Base-by-base conservation (phyloP, 768 basidiomycete genomes). In the Leccinellum rugosiceps region DNA sequence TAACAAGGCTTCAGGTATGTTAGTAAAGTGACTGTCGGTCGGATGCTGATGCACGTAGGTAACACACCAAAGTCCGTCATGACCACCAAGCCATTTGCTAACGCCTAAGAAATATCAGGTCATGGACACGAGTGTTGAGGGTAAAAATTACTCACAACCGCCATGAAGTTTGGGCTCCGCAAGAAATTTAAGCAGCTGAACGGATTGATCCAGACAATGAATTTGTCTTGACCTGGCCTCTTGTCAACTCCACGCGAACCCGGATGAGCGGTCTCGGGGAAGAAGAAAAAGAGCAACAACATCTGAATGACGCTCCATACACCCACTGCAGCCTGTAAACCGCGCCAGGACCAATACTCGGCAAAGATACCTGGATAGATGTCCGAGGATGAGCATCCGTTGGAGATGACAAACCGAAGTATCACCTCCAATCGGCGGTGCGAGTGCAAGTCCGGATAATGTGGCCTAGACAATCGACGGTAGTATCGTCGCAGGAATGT, bases 211-310 rank as follows among this genome's bases (percentile, higher is more conserved):
- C 80, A 80, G 0, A 83, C 72, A 50, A 77, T 72, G 35, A 57
- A 53, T 34, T 56, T 62, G 2, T 57, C 62, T 3, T 60, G 58
- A 4, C 63, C 56, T 19, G 54, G 55, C 3, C 67, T 57, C 58
- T 82, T 82, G 53, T 86, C 85, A 1, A 86, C 72, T 0, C 84
- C 82, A 35, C 79, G 74, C 1, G 78, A 65, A 9, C 82, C 79
- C 1, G 87, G 86, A 62, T 86, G 83, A 52, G 79, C 82, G 2
- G 87, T 89, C 63, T 90, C 88, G 0, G 87, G 87, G n/a, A 87
- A 77, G 52, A 76, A 77, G 3, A 78, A 44, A 1, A 65, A 50
- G 31, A 87, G 74, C 4, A 73, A 58, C 5, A 78, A 8, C 35
- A 81, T 73, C 2, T 75, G 72, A 0, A 77, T 13, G 0, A 80